phyloP scores from a whole-genome alignment of 495 filamentous ascomycete species.

The Thozetella sp. region DNA sequence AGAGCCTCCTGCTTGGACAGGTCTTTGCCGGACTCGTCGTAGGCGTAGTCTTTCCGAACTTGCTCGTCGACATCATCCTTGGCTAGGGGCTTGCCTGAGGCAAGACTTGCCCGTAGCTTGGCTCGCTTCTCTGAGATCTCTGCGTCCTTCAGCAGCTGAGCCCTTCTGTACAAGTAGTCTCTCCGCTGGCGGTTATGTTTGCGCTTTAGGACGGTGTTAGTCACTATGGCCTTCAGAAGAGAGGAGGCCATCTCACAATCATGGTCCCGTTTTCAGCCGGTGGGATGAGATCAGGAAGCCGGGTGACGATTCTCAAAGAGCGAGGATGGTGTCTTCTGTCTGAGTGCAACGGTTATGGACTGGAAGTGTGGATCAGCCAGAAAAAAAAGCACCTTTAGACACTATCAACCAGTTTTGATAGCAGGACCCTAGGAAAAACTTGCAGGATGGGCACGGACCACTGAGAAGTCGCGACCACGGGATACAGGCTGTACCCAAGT shows the following conservation, averaged over 20 bases:
- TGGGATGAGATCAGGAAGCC: neutral
- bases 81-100: slow-evolving; percentile 77
- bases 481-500: neutral
- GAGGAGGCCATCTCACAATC: slow-evolving; percentile 25
- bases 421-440: neutral
- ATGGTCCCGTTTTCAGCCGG: slow-evolving; percentile 18
- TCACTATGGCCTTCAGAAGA: neutral
- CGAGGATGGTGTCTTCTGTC: slow-evolving; percentile 2
- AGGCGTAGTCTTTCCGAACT: slow-evolving; percentile 88
- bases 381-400: too few relatives aligned
- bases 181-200: slow-evolving; percentile 84
- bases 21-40: slow-evolving; percentile 77
- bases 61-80: slow-evolving; percentile 87
- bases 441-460: neutral
- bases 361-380: too few relatives aligned
- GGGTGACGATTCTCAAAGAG: slow-evolving; percentile 8
- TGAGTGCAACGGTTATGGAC: too few relatives aligned
- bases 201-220: slow-evolving; percentile 37
- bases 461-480: neutral
- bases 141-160: slow-evolving; percentile 76
- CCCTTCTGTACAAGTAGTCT: slow-evolving; percentile 88
- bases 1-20: slow-evolving; percentile 61
- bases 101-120: slow-evolving; percentile 82
- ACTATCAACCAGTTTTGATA: too few relatives aligned
- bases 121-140: slow-evolving; percentile 90